phyloP scores from a whole-genome alignment of 768 basidiomycete genomes.

The Sarcodon sp. region DNA sequence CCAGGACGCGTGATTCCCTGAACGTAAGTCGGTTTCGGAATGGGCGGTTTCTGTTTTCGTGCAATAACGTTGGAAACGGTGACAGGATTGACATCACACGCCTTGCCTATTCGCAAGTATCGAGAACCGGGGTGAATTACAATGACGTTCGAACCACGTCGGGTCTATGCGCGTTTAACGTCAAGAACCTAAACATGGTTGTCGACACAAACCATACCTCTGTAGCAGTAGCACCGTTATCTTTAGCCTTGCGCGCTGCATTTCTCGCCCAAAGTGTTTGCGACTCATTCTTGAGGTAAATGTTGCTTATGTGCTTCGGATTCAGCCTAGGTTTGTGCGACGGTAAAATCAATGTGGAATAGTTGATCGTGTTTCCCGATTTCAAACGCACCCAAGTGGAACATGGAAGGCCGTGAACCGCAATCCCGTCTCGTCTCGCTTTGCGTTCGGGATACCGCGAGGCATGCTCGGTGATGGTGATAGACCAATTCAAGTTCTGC shows the following conservation, averaged over 20 bases:
- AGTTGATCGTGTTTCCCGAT: neutral
- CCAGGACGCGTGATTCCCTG: conserved; percentile 45
- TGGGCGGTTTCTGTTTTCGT: conserved; percentile 36
- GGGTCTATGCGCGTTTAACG: conserved; percentile 16
- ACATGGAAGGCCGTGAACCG: conserved; percentile 75
- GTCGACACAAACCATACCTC: conserved; percentile 7
- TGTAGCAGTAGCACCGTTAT: conserved; percentile 7
- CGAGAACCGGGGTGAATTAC: conserved; percentile 76
- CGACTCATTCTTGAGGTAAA: conserved; percentile 65
- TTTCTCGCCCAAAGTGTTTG: conserved; percentile 70
- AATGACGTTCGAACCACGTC: conserved; percentile 68
- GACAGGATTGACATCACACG: conserved; percentile 65
- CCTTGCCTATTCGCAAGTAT: conserved; percentile 59
- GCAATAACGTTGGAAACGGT: conserved; percentile 63
- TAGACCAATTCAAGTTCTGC: too few species aligned
- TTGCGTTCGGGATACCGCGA: conserved; percentile 70
- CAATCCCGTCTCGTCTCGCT: conserved; percentile 72
- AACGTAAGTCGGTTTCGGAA: conserved; percentile 29
- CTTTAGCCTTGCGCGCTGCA: conserved; percentile 20
- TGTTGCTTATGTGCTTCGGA: conserved; percentile 68
- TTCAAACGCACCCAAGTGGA: conserved; percentile 46
- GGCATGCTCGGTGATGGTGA: conserved; percentile 37
- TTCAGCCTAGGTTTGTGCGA: conserved; percentile 37
- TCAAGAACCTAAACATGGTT: neutral
- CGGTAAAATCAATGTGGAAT: conserved; percentile 6